Evolutionary conservation across 2,329 filamentous ascomycete species (phyloP).

Genomic region (Colletotrichum karsti): DNA sequence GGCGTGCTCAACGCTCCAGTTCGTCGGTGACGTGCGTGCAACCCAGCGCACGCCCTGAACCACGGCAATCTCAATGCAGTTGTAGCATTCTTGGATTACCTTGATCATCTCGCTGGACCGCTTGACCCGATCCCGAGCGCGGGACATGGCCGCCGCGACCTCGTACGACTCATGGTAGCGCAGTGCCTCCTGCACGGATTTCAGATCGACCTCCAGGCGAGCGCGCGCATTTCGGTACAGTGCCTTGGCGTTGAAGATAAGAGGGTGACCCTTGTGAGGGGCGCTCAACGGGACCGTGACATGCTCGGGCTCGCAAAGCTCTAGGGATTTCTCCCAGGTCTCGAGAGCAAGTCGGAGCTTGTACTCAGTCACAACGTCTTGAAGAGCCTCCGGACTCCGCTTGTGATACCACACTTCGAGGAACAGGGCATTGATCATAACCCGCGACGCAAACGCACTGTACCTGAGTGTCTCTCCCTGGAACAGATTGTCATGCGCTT

Average conservation of each 20-base stretch:
- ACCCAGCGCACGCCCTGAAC: conserved; percentile 97
- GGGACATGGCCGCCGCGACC: conserved; percentile 95
- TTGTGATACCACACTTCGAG: conserved; percentile 99
- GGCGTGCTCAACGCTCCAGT: conserved; percentile 99
- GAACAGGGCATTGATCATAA: conserved; percentile 99
- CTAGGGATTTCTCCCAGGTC: conserved; percentile 98
- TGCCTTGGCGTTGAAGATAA: conserved; percentile 98
- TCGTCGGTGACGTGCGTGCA: conserved; percentile 95
- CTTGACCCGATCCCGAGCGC: conserved; percentile 92
- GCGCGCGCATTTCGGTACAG: conserved; percentile 94
- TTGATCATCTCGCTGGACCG: conserved; percentile 98
- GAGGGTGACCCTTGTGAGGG: conserved; percentile 92
- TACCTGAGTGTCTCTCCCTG: conserved; percentile 91
- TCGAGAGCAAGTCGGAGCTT: conserved; percentile 94
- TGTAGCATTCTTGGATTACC: conserved; percentile 96
- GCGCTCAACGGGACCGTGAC: conserved; percentile 90
- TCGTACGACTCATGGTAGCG: conserved; percentile 98
- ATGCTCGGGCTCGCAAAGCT: conserved; percentile 90
- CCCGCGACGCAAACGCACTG: conserved; percentile 94
- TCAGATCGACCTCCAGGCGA: conserved; percentile 92
- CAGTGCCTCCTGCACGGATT: conserved; percentile 93
- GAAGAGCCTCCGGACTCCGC: conserved; percentile 94
- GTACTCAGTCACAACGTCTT: conserved; percentile 98
- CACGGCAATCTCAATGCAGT: conserved; percentile 96
- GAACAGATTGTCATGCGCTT: conserved; percentile 94